Evolutionary conservation across 1,284 basidiomycete species (phyloP).

Genomic region (Ustanciosporium gigantosporum): DNA sequence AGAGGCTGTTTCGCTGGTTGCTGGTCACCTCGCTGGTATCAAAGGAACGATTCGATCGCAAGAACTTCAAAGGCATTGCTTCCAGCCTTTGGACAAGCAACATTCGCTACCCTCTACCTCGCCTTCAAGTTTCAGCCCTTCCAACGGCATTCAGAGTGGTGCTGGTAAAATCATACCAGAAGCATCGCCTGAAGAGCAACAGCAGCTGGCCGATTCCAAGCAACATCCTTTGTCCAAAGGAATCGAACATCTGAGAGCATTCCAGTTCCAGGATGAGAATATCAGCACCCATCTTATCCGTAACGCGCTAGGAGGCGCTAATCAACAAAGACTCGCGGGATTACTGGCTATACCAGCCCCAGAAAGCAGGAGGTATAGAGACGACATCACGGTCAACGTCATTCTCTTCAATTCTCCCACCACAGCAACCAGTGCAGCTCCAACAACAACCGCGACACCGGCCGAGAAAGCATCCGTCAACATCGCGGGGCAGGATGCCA

Average conservation of each 20-base stretch:
- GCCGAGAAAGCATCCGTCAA: no score
- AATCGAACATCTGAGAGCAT: constrained; percentile 38
- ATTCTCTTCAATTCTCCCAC: constrained; percentile 46
- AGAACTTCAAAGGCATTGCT: constrained; percentile 47
- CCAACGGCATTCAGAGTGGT: not conserved
- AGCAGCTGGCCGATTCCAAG: constrained; percentile 31
- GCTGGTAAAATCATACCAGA: constrained; percentile 66
- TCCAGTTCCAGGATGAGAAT: constrained; percentile 71
- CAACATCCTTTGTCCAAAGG: constrained; percentile 54
- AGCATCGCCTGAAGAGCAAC: constrained; percentile 27
- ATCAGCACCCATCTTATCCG: constrained; percentile 87
- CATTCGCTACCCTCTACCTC: constrained; percentile 12
- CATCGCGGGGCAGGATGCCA: no score
- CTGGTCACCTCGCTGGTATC: constrained; percentile 56
- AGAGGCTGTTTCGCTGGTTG: constrained; percentile 80
- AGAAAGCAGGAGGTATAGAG: constrained; percentile 65
- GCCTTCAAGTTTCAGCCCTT: not conserved
- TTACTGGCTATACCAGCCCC: constrained; percentile 85
- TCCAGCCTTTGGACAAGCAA: constrained; percentile 38
- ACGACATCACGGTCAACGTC: constrained; percentile 52
- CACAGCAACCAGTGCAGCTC: constrained; percentile 1
- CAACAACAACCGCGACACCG: no score
- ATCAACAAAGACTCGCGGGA: constrained; percentile 71
- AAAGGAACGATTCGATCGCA: constrained; percentile 48
- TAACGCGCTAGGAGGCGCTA: constrained; percentile 88